Conservation (phyloP, 805 yeast genomes). For the Yarrowia sp. region DNA sequence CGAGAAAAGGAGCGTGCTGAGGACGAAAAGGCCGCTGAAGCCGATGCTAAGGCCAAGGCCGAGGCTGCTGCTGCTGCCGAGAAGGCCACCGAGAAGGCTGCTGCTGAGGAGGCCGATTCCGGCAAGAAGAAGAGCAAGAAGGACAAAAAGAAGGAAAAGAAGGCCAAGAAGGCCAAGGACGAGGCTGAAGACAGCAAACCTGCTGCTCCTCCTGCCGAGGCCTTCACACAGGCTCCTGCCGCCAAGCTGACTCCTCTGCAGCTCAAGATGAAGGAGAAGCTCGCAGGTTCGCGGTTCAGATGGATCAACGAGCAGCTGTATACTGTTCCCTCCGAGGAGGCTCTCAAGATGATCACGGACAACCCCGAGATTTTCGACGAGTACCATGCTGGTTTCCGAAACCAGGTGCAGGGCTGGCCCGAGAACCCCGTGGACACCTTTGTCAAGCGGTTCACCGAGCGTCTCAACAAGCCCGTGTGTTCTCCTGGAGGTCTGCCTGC, state of each 20-base stretch:
- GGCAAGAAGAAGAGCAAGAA: slow-evolving; percentile 36
- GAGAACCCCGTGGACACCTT: slow-evolving; percentile 96
- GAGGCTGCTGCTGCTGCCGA: slow-evolving; percentile 10
- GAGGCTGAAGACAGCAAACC: slow-evolving; percentile 41
- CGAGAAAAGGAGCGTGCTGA: slow-evolving; percentile 40
- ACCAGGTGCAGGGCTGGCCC: slow-evolving; percentile 97
- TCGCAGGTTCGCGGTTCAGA: slow-evolving; percentile 93
- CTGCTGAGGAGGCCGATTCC: slow-evolving; percentile 24
- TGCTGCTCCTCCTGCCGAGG: slow-evolving; percentile 15
- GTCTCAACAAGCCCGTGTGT: slow-evolving; percentile 66
- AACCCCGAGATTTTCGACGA: slow-evolving; percentile 93
- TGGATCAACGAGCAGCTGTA: slow-evolving; percentile 99
- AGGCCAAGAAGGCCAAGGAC: slow-evolving; percentile 40
- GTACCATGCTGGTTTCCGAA: slow-evolving; percentile 92
- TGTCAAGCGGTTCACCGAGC: slow-evolving; percentile 67
- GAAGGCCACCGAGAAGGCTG: slow-evolving; percentile 38
- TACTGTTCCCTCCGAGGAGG: slow-evolving; percentile 80
- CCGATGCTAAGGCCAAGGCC: slow-evolving; percentile 22
- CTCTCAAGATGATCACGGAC: slow-evolving; percentile 70
- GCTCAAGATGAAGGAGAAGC: slow-evolving; percentile 92
- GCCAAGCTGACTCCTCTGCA: slow-evolving; percentile 55
- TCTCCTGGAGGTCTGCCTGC: slow-evolving; percentile 96
- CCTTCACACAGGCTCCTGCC: slow-evolving; percentile 20
- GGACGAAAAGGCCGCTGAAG: slow-evolving; percentile 11
- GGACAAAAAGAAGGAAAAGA: slow-evolving; percentile 41